Evolutionary conservation across 2,329 filamentous ascomycete genomes (phyloP).

Genomic region (Ceratocystiopsis sp.): DNA sequence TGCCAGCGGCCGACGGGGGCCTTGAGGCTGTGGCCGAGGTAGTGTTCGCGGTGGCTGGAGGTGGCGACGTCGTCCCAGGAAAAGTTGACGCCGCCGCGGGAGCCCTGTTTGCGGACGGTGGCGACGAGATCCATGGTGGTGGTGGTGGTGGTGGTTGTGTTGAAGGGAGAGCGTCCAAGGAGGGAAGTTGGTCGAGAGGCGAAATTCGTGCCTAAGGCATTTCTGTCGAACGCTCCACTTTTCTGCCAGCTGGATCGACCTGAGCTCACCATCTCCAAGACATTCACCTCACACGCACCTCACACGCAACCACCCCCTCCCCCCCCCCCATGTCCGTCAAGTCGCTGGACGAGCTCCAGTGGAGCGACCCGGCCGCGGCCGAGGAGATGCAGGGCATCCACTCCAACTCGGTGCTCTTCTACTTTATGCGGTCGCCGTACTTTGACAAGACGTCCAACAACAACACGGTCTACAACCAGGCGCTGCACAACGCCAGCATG

Average conservation of each 20-base stretch:
- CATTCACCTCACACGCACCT: too few relatives aligned
- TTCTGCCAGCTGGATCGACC: too few relatives aligned
- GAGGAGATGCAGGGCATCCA: constrained; percentile 38
- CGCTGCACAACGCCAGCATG: constrained; percentile 43
- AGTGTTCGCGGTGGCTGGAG: constrained; percentile 75
- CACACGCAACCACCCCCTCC: neutral
- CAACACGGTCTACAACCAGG: constrained; percentile 43
- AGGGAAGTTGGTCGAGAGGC: too few relatives aligned
- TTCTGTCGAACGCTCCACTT: too few relatives aligned
- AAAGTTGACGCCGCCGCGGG: constrained; percentile 87
- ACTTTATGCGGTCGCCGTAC: constrained; percentile 51
- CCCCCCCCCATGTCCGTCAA: constrained; percentile 22
- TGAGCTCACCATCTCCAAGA: too few relatives aligned
- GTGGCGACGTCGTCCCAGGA: constrained; percentile 89
- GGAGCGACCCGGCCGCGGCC: constrained; percentile 36
- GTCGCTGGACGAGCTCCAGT: constrained; percentile 48
- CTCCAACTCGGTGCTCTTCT: constrained; percentile 47
- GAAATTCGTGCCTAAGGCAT: too few relatives aligned
- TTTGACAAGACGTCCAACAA: constrained; percentile 54
- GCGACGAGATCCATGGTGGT: constrained; percentile 74
- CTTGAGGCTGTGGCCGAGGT: constrained; percentile 79
- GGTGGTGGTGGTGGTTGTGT: neutral
- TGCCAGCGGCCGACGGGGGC: constrained; percentile 89
- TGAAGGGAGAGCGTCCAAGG: too few relatives aligned
- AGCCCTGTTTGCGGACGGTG: constrained; percentile 77